A percentile compares a stretch with the other conserved stretches of the same genome.
phyloP scores from a whole-genome alignment of 148 eudicot genomes.

The Chenopodium berlandieri region DNA sequence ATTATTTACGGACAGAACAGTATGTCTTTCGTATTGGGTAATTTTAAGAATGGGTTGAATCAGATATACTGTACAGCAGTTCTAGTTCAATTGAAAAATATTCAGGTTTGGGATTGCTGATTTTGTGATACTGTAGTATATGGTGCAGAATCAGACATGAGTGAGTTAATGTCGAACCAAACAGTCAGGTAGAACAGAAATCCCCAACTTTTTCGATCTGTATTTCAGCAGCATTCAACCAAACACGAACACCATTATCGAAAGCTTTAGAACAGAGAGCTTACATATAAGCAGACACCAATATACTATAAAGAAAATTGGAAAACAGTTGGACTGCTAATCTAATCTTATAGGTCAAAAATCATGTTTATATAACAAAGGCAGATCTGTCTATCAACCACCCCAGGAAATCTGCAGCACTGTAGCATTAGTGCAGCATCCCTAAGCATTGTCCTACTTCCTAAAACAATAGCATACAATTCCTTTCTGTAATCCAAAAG shows the following conservation, averaged over 20 bases:
- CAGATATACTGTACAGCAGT: not conserved
- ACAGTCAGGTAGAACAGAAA: not conserved
- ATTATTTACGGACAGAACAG: too few relatives aligned
- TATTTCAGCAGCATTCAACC: not conserved
- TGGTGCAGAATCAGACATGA: not conserved
- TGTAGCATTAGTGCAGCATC: not conserved
- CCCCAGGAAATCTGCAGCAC: not conserved
- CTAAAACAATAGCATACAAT: slow-evolving; percentile 8
- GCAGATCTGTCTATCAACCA: not conserved
- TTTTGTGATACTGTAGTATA: not conserved
- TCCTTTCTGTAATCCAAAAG: not conserved
- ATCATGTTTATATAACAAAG: not conserved
- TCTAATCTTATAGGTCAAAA: not conserved
- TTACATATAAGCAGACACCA: not conserved
- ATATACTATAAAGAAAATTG: not conserved
- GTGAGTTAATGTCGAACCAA: not conserved
- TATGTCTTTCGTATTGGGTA: not conserved
- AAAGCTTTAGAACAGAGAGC: not conserved
- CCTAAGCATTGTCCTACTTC: not conserved
- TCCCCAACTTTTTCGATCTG: too few relatives aligned
- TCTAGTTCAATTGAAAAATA: not conserved
- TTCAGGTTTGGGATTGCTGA: not conserved
- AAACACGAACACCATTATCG: not conserved
- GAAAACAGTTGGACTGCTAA: not conserved
- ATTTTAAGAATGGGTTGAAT: too few relatives aligned